Percentiles rank a stretch among this genome's conserved stretches.
phyloP scores from a whole-genome alignment of 2,329 filamentous ascomycete species.

The Acarospora socialis region DNA sequence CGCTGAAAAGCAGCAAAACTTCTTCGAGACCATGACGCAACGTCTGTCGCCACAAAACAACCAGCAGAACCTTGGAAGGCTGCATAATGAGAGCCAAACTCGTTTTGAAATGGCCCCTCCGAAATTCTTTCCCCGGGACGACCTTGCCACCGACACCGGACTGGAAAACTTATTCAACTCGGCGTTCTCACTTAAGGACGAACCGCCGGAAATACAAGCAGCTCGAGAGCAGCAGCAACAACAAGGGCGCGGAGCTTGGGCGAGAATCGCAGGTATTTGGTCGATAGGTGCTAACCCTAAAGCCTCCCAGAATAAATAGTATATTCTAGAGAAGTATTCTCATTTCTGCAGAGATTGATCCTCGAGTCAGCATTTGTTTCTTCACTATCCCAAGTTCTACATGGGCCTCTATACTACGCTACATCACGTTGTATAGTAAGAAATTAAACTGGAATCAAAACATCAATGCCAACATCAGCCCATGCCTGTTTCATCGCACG shows the following conservation, averaged over 20 bases:
- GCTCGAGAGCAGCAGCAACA: constrained; percentile 3
- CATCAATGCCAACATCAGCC: too few species aligned
- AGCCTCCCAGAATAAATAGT: too few species aligned
- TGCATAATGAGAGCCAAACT: constrained; percentile 12
- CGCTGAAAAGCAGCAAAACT: constrained; percentile 23
- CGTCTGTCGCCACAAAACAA: constrained; percentile 3
- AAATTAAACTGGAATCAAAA: too few species aligned
- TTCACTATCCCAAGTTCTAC: too few species aligned
- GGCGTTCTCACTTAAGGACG: constrained; percentile 26
- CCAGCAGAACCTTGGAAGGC: not conserved
- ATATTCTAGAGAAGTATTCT: too few species aligned
- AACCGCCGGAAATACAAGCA: constrained; percentile 21
- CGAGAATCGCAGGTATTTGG: too few species aligned
- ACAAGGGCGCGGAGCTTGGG: not conserved
- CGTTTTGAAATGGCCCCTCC: constrained; percentile 28
- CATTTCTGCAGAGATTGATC: too few species aligned
- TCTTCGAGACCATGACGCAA: constrained; percentile 19
- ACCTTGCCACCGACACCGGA: constrained; percentile 29
- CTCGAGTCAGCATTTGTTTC: too few species aligned
- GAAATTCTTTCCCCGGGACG: constrained; percentile 30
- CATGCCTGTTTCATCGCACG: too few species aligned
- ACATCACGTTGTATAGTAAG: too few species aligned
- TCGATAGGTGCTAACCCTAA: too few species aligned
- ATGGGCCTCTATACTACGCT: too few species aligned
- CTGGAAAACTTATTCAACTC: constrained; percentile 32